Conservation (phyloP, 257 asterid species). For the Catharanthus roseus region DNA sequence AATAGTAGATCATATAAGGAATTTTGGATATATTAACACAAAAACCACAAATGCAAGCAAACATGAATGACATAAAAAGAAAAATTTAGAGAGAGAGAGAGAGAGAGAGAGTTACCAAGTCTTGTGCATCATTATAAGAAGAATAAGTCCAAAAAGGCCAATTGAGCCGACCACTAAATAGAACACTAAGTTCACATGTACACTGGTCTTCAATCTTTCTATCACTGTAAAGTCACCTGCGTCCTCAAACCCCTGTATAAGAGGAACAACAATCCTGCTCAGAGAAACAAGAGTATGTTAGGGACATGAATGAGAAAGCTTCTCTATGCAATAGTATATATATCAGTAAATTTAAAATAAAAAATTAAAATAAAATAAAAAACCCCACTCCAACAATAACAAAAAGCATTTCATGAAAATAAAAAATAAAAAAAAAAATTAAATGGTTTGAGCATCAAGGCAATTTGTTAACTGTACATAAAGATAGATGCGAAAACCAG, state of each 20-base stretch:
- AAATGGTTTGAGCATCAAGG: not conserved
- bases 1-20: not conserved
- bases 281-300: conserved; percentile 16
- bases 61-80: not conserved
- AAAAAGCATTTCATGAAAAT: not conserved
- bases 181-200: conserved; percentile 88
- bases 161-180: conserved; percentile 79
- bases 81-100: not conserved
- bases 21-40: not conserved
- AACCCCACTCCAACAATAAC: not conserved
- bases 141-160: conserved; percentile 92
- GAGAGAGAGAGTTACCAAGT: conserved; percentile 56
- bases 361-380: too few species aligned
- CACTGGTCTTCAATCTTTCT: conserved; percentile 93
- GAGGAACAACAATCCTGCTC: conserved; percentile 96
- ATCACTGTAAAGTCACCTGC: conserved; percentile 90
- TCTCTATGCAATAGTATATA: not conserved
- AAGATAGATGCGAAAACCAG: not conserved
- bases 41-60: not conserved
- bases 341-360: not conserved
- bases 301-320: not conserved
- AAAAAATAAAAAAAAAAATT: too few species aligned
- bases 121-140: conserved; percentile 69
- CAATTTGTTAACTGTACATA: not conserved
- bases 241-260: conserved; percentile 97